These are phyloP conservation scores for Sanghuangporus baumii DNA, from an alignment of 1,284 basidiomycete species.

Conservation along the genomic window DNA sequence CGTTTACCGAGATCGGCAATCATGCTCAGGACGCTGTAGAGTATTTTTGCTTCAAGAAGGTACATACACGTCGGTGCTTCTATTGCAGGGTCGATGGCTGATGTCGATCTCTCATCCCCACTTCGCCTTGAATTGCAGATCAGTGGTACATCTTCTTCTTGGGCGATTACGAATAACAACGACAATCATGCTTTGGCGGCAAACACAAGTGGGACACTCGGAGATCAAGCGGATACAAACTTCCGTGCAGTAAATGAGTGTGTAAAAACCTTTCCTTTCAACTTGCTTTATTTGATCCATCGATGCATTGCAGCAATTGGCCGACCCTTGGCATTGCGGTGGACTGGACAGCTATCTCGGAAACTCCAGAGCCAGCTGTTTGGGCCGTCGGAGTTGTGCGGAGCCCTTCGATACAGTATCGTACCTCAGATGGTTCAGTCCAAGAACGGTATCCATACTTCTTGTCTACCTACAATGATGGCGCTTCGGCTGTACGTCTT, in stretches of 20 bases:
- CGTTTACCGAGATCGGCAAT: constrained; percentile 5
- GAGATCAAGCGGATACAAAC: background rate
- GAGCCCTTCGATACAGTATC: constrained; percentile 34
- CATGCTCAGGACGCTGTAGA: constrained; percentile 3
- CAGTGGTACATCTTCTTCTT: constrained; percentile 1
- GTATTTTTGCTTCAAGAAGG: constrained; percentile 9
- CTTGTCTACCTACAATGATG: constrained; percentile 24
- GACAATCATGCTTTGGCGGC: background rate
- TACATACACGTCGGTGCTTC: background rate
- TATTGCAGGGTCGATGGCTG: background rate
- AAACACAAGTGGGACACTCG: background rate
- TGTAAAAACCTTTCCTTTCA: background rate
- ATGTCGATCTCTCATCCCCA: background rate
- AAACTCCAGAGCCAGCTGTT: constrained; percentile 28
- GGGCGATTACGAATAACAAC: constrained; percentile 7
- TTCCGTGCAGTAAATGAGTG: constrained; percentile 3
- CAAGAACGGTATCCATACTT: constrained; percentile 30
- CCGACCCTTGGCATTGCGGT: constrained; percentile 31
- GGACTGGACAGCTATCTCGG: constrained; percentile 25
- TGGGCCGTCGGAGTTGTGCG: constrained; percentile 38
- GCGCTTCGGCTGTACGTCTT: background rate
- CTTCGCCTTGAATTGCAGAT: background rate
- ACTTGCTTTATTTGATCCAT: background rate
- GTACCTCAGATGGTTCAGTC: constrained; percentile 18
- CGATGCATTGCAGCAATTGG: constrained; percentile 24